Evolutionary conservation across 148 eudicot species (phyloP).

Genomic region (Chenopodium berlandieri): DNA sequence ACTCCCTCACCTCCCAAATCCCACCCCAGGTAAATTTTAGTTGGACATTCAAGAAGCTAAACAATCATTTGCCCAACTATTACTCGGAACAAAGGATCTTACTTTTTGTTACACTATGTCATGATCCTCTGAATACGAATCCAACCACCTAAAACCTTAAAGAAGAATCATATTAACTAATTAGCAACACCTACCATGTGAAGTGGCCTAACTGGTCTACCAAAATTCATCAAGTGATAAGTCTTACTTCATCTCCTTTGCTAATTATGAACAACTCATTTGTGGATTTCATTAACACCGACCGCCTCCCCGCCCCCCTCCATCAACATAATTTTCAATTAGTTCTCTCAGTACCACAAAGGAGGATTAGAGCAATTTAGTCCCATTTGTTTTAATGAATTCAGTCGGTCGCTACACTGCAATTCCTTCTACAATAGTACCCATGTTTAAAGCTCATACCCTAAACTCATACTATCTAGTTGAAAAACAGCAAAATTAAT

Average conservation of each 20-base stretch:
- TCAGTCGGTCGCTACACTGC: neutral
- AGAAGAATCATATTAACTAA: neutral
- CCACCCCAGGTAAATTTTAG: neutral
- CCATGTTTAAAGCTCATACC: neutral
- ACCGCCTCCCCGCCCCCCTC: too few species aligned
- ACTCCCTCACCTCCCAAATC: neutral
- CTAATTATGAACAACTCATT: too few species aligned
- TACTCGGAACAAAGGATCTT: neutral
- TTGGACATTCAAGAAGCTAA: neutral
- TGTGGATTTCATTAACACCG: too few species aligned
- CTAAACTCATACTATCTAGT: too few species aligned
- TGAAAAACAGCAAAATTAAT: neutral
- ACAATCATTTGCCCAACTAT: neutral
- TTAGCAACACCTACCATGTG: neutral
- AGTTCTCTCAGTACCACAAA: too few species aligned
- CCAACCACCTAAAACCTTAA: neutral
- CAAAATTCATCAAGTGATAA: too few species aligned
- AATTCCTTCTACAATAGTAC: neutral
- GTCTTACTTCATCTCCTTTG: too few species aligned
- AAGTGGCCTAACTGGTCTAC: neutral
- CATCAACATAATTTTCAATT: too few species aligned
- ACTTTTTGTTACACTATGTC: neutral
- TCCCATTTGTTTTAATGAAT: too few species aligned
- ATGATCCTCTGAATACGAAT: neutral
- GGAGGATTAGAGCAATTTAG: neutral